Percentiles rank a stretch among this genome's conserved stretches.
Evolutionary conservation across 164 flowering plant species (phyloP).

Genomic region (Dillenia suffruticosa): DNA sequence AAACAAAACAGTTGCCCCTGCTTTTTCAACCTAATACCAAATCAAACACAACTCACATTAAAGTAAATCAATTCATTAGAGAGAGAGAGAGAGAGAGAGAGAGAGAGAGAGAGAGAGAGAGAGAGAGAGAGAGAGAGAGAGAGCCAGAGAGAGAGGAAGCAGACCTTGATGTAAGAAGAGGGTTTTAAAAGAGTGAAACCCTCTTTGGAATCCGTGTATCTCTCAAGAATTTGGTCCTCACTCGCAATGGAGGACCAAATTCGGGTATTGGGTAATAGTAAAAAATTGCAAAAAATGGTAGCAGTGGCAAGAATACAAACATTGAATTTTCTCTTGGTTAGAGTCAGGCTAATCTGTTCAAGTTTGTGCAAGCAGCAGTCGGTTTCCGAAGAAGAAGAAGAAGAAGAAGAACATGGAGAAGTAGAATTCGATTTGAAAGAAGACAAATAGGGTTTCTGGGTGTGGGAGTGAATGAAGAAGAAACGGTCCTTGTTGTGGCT

Average conservation of each 20-base stretch:
- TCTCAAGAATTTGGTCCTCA: constrained; percentile 34
- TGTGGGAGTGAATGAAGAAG: too few relatives aligned
- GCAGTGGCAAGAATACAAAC: too few relatives aligned
- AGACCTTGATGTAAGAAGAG: constrained; percentile 62
- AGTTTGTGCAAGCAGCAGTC: too few relatives aligned
- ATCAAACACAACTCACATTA: background rate
- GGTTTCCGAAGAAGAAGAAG: too few relatives aligned
- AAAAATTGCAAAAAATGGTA: too few relatives aligned
- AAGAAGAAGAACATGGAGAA: too few relatives aligned
- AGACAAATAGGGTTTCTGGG: too few relatives aligned
- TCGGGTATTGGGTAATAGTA: too few relatives aligned
- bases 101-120: background rate
- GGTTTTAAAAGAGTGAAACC: constrained; percentile 92
- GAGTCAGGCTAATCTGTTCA: too few relatives aligned
- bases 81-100: background rate
- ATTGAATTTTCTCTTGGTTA: too few relatives aligned
- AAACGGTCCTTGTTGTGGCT: too few relatives aligned
- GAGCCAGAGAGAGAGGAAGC: background rate
- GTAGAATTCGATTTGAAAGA: too few relatives aligned
- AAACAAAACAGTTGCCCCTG: constrained; percentile 83
- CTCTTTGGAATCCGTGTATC: constrained; percentile 59
- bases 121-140: constrained; percentile 2
- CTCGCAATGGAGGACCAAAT: background rate
- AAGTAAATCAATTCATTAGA: background rate
- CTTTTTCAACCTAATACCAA: constrained; percentile 70